Conservation (phyloP, 768 basidiomycete genomes). For the Sarcodon aspratus region DNA sequence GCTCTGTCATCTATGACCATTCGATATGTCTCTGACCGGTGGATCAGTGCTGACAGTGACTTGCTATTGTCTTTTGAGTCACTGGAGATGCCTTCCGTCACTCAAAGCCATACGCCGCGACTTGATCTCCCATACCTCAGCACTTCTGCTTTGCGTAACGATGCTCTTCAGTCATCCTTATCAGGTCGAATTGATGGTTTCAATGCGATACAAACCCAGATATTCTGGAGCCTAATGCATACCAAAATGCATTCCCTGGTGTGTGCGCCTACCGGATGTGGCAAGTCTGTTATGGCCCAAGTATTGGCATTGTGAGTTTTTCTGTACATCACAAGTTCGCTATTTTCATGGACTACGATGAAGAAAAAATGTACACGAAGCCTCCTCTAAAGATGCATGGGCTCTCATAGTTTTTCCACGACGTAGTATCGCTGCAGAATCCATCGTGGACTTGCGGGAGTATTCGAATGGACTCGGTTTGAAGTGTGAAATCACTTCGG, state of each 20-base stretch:
- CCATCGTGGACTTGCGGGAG: slow-evolving; percentile 38
- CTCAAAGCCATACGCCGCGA: slow-evolving; percentile 45
- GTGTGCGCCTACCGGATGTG: slow-evolving; percentile 70
- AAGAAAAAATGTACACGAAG: slow-evolving; percentile 44
- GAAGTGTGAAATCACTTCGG: slow-evolving; percentile 22
- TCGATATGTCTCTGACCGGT: slow-evolving; percentile 78
- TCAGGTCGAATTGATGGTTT: slow-evolving; percentile 39
- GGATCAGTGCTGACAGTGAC: slow-evolving; percentile 87
- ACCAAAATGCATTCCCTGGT: slow-evolving; percentile 59
- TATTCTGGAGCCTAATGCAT: slow-evolving; percentile 71
- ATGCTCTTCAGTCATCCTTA: slow-evolving; percentile 33
- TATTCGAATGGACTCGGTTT: slow-evolving; percentile 28
- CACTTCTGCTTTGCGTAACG: slow-evolving; percentile 37
- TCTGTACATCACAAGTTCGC: slow-evolving; percentile 2
- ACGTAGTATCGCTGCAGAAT: slow-evolving; percentile 42
- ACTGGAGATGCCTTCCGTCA: slow-evolving; percentile 63
- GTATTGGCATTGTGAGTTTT: slow-evolving; percentile 47
- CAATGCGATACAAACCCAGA: slow-evolving; percentile 84
- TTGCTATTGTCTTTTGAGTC: slow-evolving; percentile 48
- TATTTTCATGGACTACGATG: neutral
- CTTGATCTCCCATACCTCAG: slow-evolving; percentile 70
- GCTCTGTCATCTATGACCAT: slow-evolving; percentile 60
- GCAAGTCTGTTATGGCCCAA: slow-evolving; percentile 69
- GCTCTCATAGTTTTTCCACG: slow-evolving; percentile 55
- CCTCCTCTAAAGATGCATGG: slow-evolving; percentile 27